Percentiles rank a stretch among this genome's conserved stretches.
These are phyloP conservation scores for Amanita muscaria DNA, from an alignment of 768 basidiomycete genomes.

Conservation along the genomic window DNA sequence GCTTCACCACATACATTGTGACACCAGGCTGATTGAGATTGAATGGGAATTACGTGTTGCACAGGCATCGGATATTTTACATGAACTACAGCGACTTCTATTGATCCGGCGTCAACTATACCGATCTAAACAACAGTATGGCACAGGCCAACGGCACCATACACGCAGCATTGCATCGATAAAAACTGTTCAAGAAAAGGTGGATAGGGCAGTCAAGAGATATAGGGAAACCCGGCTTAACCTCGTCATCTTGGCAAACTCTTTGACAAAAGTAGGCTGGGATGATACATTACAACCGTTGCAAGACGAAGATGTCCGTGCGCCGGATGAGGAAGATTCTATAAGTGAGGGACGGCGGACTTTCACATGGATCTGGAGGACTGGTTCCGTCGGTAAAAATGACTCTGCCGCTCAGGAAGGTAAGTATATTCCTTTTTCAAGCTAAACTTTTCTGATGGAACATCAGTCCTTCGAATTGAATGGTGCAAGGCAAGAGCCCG, in stretches of 20 bases:
- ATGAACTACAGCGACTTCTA: constrained; percentile 20
- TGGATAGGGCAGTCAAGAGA: constrained; percentile 10
- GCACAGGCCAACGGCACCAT: constrained; percentile 18
- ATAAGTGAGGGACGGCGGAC: constrained; percentile 1
- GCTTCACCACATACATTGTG: background rate
- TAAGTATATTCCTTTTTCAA: background rate
- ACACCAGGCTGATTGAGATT: constrained; percentile 11
- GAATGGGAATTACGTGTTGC: constrained; percentile 22
- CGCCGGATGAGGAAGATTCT: background rate
- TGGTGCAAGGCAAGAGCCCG: constrained; percentile 1
- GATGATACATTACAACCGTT: background rate
- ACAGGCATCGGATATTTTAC: constrained; percentile 20
- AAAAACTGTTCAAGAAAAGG: constrained; percentile 9
- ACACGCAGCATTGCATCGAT: constrained; percentile 17
- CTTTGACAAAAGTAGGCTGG: background rate
- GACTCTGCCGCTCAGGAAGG: background rate
- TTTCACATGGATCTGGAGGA: constrained; percentile 3
- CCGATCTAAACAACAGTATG: constrained; percentile 20
- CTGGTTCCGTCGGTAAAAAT: background rate
- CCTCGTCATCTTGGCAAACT: constrained; percentile 2
- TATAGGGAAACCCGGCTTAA: constrained; percentile 11
- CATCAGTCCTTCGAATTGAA: background rate
- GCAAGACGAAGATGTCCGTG: constrained; percentile 2
- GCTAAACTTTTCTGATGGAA: background rate
- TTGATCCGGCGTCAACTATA: constrained; percentile 20